Evolutionary conservation across 176 grass and related monocot species (phyloP), one percentile per base, ranked within the genome.

Genomic region (Lolium perenne): DNA sequence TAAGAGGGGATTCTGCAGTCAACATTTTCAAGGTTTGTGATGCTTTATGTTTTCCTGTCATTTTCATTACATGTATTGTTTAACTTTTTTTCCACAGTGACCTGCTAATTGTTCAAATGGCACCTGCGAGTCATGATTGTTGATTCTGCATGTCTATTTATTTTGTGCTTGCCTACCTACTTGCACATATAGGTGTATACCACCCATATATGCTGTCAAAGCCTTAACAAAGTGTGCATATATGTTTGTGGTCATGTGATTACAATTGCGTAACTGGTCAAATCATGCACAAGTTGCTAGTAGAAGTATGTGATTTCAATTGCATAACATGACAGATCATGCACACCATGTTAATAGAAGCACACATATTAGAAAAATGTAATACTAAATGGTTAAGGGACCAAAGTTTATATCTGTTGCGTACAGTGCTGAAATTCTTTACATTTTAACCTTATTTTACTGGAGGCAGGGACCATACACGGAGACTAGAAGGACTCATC

Each of bases 381-480:
- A 26, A 41, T 1, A 59, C 3, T 60, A 71, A 79, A 79, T 41
- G 3, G 14, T 32, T 58, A 69, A 78, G 1, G 38, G 50, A 78
- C 35, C 48, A 56, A 17, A 78, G 2, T 79, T 29, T 63, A 35
- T 38, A 45, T 80, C 47, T 53, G n/a, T 74, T 87, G 56, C 3
- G 0, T 64, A n/a, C 23, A 41, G 18, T 23, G 38, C 13, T 49
- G 2, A 76, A n/a, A 58, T 58, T 74, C 47, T 54, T 21, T 74
- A 68, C 66, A 78, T 56, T 45, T 50, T 82, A 7, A 82, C 61
- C 54, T 58, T 76, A 67, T 77, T 76, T 90, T n/a, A 73, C 41
- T 84, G 67, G 11, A 88, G 77, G 14, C 81, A 97, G 92, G 95
- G 95, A 26, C 95, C 95, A 13, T 97, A 91, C 53, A 10, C 93